Evolutionary conservation across 257 asterid genomes (phyloP), one percentile per base, ranked within the genome.

Genomic region (Cinchona pubescens): DNA sequence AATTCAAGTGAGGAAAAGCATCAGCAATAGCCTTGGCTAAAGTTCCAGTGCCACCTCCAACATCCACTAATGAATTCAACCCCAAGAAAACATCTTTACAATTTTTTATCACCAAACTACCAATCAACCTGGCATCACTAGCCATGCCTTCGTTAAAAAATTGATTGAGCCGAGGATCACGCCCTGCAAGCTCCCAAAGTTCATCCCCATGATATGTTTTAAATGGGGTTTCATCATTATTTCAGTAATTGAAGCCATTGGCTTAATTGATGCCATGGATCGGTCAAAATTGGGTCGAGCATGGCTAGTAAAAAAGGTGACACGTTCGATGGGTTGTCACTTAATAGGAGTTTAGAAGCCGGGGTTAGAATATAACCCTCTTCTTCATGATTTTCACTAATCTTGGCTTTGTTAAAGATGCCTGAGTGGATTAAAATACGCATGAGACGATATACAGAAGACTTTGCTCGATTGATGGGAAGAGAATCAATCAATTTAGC

Each of bases 31-130:
- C 56, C 25, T 51, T 75, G 16, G 84, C 84, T 42, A 76, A 25
- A 27, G 86, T 76, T 38, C 84, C 86, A 21, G 80, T 83, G 6
- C 86, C 86, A 9, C 86, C 84, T 10, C 84, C 84, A 38, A 83
- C 86, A 49, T 83, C 86, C 23, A 80, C 80, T 64, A 83, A 2
- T 32, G 84, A 40, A 25, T 64, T 80, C 34, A 83, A 19, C 45
- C 81, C 86, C 1, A 29, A 73, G 35, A 79, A 83, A 16, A 79
- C 85, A 21, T 58, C 65, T 70, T 29, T 64, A 3, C 73, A 64
- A 0, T 75, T 37, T 37, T 49, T 71, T 8, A 67, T 43, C 8
- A 77, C 75, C 48, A 80, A 45, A 23, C 34, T 38, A 37, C 69
- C 38, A 0, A 83, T 67, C 74, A 77, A 43, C 58, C 58, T 30